Evolutionary conservation across 805 yeast species (phyloP).

Genomic region (Saturnispora ahearnii): DNA sequence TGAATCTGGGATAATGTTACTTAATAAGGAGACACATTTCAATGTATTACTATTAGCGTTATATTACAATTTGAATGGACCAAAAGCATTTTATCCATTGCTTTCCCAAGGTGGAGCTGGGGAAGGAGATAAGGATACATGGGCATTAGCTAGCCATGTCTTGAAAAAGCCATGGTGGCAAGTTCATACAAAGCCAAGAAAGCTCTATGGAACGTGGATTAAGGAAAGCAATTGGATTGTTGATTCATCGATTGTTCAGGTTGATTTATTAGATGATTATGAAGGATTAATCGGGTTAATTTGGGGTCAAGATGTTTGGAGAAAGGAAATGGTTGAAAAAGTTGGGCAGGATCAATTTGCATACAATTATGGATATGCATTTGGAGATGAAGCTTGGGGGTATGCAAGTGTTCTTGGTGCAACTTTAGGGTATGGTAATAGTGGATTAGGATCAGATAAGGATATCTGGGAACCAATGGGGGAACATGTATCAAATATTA

Average conservation of each 20-base stretch:
- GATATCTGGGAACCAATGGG: slow-evolving; percentile 8
- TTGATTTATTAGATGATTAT: slow-evolving; percentile 24
- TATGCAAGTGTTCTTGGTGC: slow-evolving; percentile 11
- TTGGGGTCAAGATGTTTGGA: slow-evolving; percentile 11
- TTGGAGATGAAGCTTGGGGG: slow-evolving; percentile 12
- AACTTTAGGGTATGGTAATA: slow-evolving; percentile 5
- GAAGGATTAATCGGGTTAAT: slow-evolving; percentile 10
- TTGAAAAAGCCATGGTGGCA: slow-evolving; percentile 41
- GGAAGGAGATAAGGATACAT: slow-evolving; percentile 73
- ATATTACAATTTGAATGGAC: slow-evolving; percentile 61
- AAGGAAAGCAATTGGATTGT: slow-evolving; percentile 14
- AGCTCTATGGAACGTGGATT: slow-evolving; percentile 17
- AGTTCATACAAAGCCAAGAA: slow-evolving; percentile 28
- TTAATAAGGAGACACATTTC: slow-evolving; percentile 50
- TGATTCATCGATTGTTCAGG: slow-evolving; percentile 22
- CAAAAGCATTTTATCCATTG: slow-evolving; percentile 47
- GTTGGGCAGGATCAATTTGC: slow-evolving; percentile 9
- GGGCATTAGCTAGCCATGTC: slow-evolving; percentile 52
- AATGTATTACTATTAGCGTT: slow-evolving; percentile 48
- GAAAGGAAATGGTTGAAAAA: slow-evolving; percentile 9
- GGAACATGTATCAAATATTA: not conserved
- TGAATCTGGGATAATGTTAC: slow-evolving; percentile 57
- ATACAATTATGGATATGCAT: slow-evolving; percentile 17
- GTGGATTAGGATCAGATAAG: slow-evolving; percentile 7
- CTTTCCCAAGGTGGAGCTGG: slow-evolving; percentile 56